phyloP scores from a whole-genome alignment of 495 filamentous ascomycete genomes.

The Ramalina intermedia region DNA sequence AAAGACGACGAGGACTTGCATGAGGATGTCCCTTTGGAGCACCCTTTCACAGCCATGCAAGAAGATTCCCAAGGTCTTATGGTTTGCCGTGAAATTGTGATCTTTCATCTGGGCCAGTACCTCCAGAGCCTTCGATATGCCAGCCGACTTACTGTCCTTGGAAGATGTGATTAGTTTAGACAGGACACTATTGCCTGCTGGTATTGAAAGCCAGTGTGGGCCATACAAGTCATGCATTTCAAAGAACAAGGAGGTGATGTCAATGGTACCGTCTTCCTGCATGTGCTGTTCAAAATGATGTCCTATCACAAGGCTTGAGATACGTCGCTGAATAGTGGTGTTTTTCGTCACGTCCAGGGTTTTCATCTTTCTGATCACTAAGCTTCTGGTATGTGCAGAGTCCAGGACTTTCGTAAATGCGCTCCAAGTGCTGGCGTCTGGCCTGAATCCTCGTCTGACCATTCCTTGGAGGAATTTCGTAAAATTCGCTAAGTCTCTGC shows the following conservation, averaged over 20 bases:
- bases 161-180: conserved; percentile 18
- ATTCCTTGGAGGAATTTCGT: conserved; percentile 21
- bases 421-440: conserved; percentile 32
- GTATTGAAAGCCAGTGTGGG: conserved; percentile 22
- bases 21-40: not conserved
- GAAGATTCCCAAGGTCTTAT: conserved; percentile 9
- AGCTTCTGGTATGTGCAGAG: conserved; percentile 18
- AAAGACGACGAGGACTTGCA: conserved; percentile 8
- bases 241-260: conserved; percentile 23
- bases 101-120: conserved; percentile 7
- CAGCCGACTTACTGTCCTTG: not conserved
- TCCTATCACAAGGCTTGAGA: conserved; percentile 1
- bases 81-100: conserved; percentile 3
- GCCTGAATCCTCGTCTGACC: conserved; percentile 21
- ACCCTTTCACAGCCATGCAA: conserved; percentile 4
- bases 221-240: conserved; percentile 19
- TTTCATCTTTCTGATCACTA: conserved; percentile 23
- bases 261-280: conserved; percentile 16
- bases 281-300: conserved; percentile 1
- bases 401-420: conserved; percentile 24
- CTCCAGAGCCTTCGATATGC: not conserved
- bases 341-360: conserved; percentile 21
- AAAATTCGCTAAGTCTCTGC: conserved; percentile 24
- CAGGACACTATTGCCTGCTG: conserved; percentile 16
- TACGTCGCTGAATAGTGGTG: not conserved